A percentile compares a stretch with the other conserved stretches of the same genome.
Conservation (phyloP, 805 yeast species). For the Wickerhamiella parazyma region DNA sequence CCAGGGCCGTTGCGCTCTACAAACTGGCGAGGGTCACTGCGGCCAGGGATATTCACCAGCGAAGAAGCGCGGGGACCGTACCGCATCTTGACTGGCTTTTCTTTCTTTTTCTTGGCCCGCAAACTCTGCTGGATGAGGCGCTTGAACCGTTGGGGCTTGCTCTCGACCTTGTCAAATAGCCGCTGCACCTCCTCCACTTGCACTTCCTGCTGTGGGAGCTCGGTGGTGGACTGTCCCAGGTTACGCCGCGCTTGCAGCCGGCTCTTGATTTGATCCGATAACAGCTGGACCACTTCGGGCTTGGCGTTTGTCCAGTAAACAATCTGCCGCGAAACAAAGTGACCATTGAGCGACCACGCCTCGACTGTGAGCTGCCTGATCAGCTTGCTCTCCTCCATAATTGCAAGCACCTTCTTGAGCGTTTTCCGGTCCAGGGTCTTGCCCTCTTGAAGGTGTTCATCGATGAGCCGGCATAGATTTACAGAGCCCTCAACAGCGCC, state of each 20-base stretch:
- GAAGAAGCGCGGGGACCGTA: slow-evolving; percentile 7
- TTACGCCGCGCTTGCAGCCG: neutral
- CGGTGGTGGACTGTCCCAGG: neutral
- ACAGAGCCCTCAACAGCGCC: slow-evolving; percentile 37
- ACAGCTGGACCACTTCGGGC: slow-evolving; percentile 1
- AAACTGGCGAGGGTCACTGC: slow-evolving; percentile 3
- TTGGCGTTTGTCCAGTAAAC: slow-evolving; percentile 19
- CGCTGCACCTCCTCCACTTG: neutral
- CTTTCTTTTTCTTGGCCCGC: neutral
- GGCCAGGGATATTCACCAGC: slow-evolving; percentile 5
- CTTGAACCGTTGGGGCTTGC: slow-evolving; percentile 3
- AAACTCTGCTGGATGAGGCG: neutral
- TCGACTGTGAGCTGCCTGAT: slow-evolving; percentile 21
- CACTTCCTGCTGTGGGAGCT: neutral
- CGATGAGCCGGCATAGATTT: slow-evolving; percentile 30
- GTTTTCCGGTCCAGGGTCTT: slow-evolving; percentile 45
- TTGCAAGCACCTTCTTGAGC: slow-evolving; percentile 31
- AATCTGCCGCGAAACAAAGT: slow-evolving; percentile 18
- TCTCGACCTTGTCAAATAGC: neutral
- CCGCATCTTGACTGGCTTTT: neutral
- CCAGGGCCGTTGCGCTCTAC: neutral
- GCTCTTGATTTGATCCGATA: slow-evolving; percentile 4
- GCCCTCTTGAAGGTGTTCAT: slow-evolving; percentile 25
- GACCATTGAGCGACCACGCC: slow-evolving; percentile 17
- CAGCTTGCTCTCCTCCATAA: slow-evolving; percentile 26